phyloP scores from a whole-genome alignment of 495 filamentous ascomycete genomes.

The Staphylotrichum tortipilum region DNA sequence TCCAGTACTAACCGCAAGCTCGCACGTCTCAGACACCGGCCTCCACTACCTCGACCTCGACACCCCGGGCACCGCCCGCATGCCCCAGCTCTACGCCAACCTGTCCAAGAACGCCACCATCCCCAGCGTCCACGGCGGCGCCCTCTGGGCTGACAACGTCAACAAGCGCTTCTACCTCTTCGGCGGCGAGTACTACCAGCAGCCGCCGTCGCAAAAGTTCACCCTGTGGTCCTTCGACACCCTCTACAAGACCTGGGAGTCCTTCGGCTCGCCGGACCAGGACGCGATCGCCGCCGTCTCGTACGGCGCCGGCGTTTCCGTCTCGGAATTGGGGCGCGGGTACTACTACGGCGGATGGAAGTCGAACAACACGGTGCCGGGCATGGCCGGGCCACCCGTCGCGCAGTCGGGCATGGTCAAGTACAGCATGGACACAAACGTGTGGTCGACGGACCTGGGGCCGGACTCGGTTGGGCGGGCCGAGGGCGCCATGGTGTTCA shows the following conservation, averaged over 20 bases:
- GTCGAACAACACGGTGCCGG: conserved; percentile 33
- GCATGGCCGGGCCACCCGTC: conserved; percentile 33
- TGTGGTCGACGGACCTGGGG: conserved; percentile 35
- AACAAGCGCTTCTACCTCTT: conserved; percentile 47
- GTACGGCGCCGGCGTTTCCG: conserved; percentile 18
- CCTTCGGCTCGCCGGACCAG: conserved; percentile 16
- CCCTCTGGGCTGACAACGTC: conserved; percentile 43
- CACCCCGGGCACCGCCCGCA: conserved; percentile 26
- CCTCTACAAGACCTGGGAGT: conserved; percentile 37
- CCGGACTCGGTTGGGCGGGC: conserved; percentile 36
- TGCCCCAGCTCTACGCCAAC: conserved; percentile 44
- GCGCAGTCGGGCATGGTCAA: conserved; percentile 34
- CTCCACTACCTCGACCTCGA: conserved; percentile 44
- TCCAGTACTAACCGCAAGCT: neutral
- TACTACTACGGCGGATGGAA: conserved; percentile 42
- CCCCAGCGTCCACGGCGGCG: conserved; percentile 36
- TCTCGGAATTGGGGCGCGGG: conserved; percentile 18
- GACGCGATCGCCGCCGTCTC: conserved; percentile 14
- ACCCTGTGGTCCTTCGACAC: conserved; percentile 39
- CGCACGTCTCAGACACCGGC: conserved; percentile 28
- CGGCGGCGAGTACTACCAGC: conserved; percentile 40
- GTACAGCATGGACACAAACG: conserved; percentile 37
- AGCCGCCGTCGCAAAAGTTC: conserved; percentile 25
- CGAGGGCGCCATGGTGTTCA: conserved; percentile 39
- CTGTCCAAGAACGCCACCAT: conserved; percentile 42